Base-by-base conservation (phyloP, 352 stramenopile genomes). In the Phytophthora ohioensis region DNA sequence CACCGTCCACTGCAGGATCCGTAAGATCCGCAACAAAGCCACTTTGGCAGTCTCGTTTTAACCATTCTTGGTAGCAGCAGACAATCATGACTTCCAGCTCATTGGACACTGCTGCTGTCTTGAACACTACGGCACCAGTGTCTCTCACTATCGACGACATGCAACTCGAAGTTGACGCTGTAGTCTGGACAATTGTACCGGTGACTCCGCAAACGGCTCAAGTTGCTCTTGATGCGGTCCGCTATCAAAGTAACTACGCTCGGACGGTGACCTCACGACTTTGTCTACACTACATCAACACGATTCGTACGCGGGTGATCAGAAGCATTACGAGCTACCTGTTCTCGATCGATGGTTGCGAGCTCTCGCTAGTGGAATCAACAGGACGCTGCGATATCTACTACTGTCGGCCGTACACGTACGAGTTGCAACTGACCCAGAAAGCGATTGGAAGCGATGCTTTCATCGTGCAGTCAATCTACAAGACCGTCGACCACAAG, bases 381-480 rank as follows among this genome's bases (percentile, higher is more conserved):
- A 73, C 71, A 5, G 73, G 78, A 15, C 73, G 71, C 9, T 86
- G 76, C 43, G 61, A 86, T 55, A 76, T 82, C 57, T 86, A 81
- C 54, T 72, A 69, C 42, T 86, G 76, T 35, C 65, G 67, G 17
- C 73, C 80, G 30, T 81, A 78, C 43, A 79, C 70, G 30, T 84
- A 81, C 62, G 78, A 86, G 54, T 21, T 85, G 32, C 73, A 82
- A 57, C 21, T 85, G 32, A 49, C 53, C 4, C 76, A 84, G 64
- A 84, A 82, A 62, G 62, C 56, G 1, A 31, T 56, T 3, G 60
- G 45, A 21, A 80, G 74, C 34, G 64, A 71, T 32, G 42, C 79
- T 10, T 85, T 75, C 70, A 70, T 79, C 21, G 78, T 86, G 39
- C 57, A 78, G 73, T 84, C 78, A 34, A 75, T 84, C 36, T 79